Evolutionary conservation across 345 rosid species (phyloP).

Genomic region (Cardamine resedifolia): DNA sequence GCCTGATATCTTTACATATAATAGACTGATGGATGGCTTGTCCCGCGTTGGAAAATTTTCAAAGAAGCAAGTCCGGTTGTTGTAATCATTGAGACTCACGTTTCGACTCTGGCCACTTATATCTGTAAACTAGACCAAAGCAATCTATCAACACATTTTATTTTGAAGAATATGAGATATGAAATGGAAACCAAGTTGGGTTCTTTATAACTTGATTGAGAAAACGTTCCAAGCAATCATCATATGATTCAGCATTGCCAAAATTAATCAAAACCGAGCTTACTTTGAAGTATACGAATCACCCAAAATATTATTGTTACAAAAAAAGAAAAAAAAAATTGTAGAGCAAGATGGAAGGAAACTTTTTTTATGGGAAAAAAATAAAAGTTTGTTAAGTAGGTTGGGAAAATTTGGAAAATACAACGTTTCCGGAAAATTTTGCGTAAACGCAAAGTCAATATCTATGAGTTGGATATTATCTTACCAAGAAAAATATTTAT

Average conservation of each 20-base stretch:
- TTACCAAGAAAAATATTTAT: no score
- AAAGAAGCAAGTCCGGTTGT: constrained; percentile 2
- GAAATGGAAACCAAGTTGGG: constrained; percentile 4
- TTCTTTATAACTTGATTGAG: not conserved
- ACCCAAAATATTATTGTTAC: not conserved
- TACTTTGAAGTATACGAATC: not conserved
- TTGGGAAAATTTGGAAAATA: no score
- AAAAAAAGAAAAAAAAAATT: not conserved
- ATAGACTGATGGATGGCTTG: constrained; percentile 61
- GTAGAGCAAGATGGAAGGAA: not conserved
- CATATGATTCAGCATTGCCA: not conserved
- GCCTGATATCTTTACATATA: constrained; percentile 72
- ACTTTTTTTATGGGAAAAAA: not conserved
- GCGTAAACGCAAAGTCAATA: no score
- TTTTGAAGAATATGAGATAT: constrained; percentile 2
- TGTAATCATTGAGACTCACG: not conserved
- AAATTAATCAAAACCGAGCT: not conserved
- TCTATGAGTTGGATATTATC: no score
- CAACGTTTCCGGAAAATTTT: no score
- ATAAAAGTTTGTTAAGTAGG: no score
- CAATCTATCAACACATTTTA: not conserved
- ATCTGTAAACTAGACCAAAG: constrained; percentile 13
- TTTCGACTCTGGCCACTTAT: not conserved
- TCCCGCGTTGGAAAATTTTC: constrained; percentile 26
- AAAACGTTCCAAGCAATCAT: not conserved